Percentiles rank a stretch among this genome's conserved stretches.
Conservation (phyloP, 169 alveolate species). For the Blepharisma undulans region DNA sequence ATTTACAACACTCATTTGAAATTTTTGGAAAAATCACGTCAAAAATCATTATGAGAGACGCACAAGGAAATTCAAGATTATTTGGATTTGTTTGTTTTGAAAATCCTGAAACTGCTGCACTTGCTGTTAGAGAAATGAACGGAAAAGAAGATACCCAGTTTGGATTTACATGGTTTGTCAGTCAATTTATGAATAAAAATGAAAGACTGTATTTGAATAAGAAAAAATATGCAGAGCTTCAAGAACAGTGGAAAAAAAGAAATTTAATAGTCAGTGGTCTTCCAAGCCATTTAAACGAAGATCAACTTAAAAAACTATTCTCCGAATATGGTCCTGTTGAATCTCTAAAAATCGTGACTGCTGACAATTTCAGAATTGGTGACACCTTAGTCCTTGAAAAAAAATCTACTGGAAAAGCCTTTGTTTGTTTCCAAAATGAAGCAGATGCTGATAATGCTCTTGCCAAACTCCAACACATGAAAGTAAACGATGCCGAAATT, state of each 20-base stretch:
- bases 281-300: not conserved
- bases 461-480: not conserved
- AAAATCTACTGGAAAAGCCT: conserved; percentile 7
- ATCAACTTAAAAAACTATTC: not conserved
- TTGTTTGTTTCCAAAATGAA: not conserved
- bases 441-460: conserved; percentile 2
- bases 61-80: not conserved
- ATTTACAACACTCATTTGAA: not conserved
- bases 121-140: not conserved
- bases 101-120: not conserved
- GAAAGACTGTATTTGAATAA: not conserved
- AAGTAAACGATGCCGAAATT: not conserved
- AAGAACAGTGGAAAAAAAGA: conserved; percentile 16
- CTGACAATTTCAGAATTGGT: not conserved
- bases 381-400: not conserved
- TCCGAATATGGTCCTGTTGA: not conserved
- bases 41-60: not conserved
- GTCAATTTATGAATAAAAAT: not conserved
- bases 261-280: not conserved
- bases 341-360: not conserved
- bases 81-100: conserved; percentile 31
- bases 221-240: not conserved
- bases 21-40: conserved; percentile 18
- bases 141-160: not conserved
- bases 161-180: conserved; percentile 21